These are phyloP conservation scores for Chlorella sp. DNA, from an alignment of 139 green algal genomes.

Conservation along the genomic window DNA sequence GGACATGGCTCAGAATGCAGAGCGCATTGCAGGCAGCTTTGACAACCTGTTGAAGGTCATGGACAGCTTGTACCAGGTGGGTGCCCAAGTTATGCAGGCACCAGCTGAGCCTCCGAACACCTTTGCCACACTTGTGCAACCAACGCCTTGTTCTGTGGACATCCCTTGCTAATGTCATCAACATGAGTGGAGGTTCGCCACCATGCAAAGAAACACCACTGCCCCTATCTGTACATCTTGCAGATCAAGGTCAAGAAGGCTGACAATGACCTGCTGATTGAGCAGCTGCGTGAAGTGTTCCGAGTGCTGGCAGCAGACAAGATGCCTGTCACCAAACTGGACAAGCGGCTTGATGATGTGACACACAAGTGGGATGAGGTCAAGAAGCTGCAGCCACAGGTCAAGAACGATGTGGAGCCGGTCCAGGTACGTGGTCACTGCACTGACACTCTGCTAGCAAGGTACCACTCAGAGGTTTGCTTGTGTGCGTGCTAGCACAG, in stretches of 20 bases:
- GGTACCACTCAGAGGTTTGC: no score
- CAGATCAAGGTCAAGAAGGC: slow-evolving; percentile 56
- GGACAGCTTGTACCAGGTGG: slow-evolving; percentile 63
- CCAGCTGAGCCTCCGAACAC: no score
- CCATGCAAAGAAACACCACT: no score
- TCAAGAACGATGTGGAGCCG: slow-evolving; percentile 61
- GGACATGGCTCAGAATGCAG: slow-evolving; percentile 49
- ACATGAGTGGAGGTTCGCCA: no score
- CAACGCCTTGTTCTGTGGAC: no score
- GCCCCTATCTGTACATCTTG: no score
- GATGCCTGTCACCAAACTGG: slow-evolving; percentile 42
- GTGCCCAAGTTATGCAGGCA: no score
- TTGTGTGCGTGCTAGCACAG: no score
- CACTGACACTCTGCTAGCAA: no score
- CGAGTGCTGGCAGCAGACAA: slow-evolving; percentile 38
- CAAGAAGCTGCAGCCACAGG: slow-evolving; percentile 60
- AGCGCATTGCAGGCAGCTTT: slow-evolving; percentile 45
- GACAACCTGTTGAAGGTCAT: slow-evolving; percentile 72
- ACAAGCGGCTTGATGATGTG: slow-evolving; percentile 69
- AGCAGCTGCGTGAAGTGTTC: slow-evolving; percentile 66
- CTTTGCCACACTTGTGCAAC: no score
- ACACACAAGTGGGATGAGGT: slow-evolving; percentile 48
- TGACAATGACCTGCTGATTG: slow-evolving; percentile 63
- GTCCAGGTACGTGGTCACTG: slow-evolving; percentile 56
- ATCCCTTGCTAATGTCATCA: no score